Evolutionary conservation across 148 eudicot species (phyloP), one percentile per base, ranked within the genome.

Genomic region (Vaccinium vitisidaea): DNA sequence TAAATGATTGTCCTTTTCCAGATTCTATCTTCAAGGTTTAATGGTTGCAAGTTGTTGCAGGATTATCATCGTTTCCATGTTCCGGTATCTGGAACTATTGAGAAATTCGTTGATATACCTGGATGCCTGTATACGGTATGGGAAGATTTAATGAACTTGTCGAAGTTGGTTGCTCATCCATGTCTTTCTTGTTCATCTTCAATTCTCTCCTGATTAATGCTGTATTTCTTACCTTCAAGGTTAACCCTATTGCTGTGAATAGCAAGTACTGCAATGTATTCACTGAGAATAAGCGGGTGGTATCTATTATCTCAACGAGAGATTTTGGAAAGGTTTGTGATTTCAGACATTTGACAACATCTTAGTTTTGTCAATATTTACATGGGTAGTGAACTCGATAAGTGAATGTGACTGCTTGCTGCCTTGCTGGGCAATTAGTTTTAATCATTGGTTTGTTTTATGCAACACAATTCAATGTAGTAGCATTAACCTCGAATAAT

Each of bases 221-320:
- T 75, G 30, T 87, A 61, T 86, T 75, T 58, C 73, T 65, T 46
- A 39, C 77, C 39, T 83, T 88, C 79, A 75, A 97, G 99, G 99
- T 97, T 80, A 97, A 97, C 80, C 99, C 99, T 48, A 97, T 97
- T 86, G 99, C 99, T 75, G 98, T 97, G 79, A 97, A 97, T 85
- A 97, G 99, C 96, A 90, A 94, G 88, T 93, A 90, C 77, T 97
- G 99, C 85, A 93, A 97, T 67, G 98, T 97, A 71, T 97, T 97
- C 82, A 91, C 98, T 8, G 98, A 95, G 87, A 97, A 97, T 74
- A 97, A 95, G 89, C 92, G 99, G 84, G 94, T 89, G 75, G 98
- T 94, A 16, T 91, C 93, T 61, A 77, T 94, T 48, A 92, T 97
- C 81, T 97, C 98, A 83, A 95, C 98, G 18, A 84, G 84, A 76